Conservation (phyloP, 163 green algal species). For the Picocystis sp. region DNA sequence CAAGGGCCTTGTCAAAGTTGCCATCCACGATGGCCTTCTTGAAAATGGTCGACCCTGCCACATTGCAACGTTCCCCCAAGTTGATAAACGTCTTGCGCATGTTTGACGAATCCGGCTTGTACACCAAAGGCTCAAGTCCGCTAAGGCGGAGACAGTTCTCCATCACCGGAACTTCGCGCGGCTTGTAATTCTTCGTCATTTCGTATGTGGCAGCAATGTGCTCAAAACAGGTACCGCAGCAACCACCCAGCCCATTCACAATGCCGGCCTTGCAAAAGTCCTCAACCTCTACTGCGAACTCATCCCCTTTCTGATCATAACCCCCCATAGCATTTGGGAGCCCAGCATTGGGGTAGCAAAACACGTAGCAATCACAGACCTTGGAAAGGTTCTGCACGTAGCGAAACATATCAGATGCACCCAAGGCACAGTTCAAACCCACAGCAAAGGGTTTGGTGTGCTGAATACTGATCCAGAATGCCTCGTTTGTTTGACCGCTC, state of each 20-base stretch:
- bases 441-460: constrained; percentile 82
- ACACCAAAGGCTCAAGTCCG: constrained; percentile 88
- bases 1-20: constrained; percentile 82
- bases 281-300: constrained; percentile 81
- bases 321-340: constrained; percentile 96
- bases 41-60: constrained; percentile 87
- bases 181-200: constrained; percentile 15
- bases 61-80: constrained; percentile 94
- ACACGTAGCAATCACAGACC: constrained; percentile 84
- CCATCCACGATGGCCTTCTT: constrained; percentile 92
- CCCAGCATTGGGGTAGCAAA: constrained; percentile 95
- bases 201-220: constrained; percentile 53
- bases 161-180: constrained; percentile 37
- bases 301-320: constrained; percentile 83
- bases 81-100: constrained; percentile 82
- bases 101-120: constrained; percentile 50
- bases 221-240: constrained; percentile 76
- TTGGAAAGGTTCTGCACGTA: constrained; percentile 81
- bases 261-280: constrained; percentile 73
- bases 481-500: constrained; percentile 94
- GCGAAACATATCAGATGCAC: constrained; percentile 79
- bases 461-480: constrained; percentile 89
- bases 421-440: constrained; percentile 93
- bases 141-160: constrained; percentile 63
- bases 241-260: constrained; percentile 88